phyloP scores from a whole-genome alignment of 345 rosid genomes.

The Zanthoxylum bungeanum region DNA sequence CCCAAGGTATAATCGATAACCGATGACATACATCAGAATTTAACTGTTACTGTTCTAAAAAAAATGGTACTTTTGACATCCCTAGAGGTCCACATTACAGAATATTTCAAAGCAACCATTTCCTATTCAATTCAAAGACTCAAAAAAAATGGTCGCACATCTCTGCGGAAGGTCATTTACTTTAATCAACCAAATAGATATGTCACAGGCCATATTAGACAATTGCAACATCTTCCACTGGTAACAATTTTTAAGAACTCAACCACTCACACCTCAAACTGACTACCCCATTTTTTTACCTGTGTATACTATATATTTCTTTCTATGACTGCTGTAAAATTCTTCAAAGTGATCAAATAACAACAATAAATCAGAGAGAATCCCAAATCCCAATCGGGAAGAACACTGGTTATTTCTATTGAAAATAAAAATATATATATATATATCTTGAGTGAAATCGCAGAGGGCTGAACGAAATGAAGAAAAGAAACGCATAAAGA shows the following conservation, averaged over 20 bases:
- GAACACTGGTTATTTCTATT: too few relatives aligned
- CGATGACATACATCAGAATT: neutral
- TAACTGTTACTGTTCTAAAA: neutral
- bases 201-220: neutral
- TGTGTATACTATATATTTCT: neutral
- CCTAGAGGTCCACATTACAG: neutral
- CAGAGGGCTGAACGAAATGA: too few relatives aligned
- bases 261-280: neutral
- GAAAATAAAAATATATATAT: too few relatives aligned
- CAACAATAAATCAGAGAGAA: neutral
- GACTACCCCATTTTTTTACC: too few relatives aligned
- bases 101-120: neutral
- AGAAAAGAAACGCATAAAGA: too few relatives aligned
- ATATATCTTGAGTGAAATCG: too few relatives aligned
- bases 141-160: too few relatives aligned
- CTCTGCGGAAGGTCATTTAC: too few relatives aligned
- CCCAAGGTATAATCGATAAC: neutral
- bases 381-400: neutral
- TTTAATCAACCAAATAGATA: neutral
- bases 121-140: neutral
- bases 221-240: neutral
- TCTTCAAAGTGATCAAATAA: neutral
- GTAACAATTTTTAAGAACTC: neutral
- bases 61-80: neutral
- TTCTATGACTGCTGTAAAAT: neutral